Base-by-base conservation (phyloP, 192 early-diverging fungal genomes). In the Umbelopsis vinacea region DNA sequence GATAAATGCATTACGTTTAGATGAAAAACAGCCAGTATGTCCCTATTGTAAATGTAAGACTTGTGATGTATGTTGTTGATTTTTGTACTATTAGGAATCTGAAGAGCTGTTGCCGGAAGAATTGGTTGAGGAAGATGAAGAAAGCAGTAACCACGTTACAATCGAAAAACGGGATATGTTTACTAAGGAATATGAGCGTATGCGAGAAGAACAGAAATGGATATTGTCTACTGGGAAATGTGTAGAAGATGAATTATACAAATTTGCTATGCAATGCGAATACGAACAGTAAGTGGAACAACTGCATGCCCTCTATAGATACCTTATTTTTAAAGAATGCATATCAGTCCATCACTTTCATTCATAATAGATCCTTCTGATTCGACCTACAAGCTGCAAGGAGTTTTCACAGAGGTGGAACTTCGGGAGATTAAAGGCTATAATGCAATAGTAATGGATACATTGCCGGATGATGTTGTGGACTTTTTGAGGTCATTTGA, bases 211-310 rank as follows among this genome's bases (percentile, higher is more conserved):
- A 12, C 67, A 71, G 70, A 76, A 76, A 71, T 76, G 60, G 70
- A 47, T 23, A n/a, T 66, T 76, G 46, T 52, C 50, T 24, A 70
- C 75, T 48, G 63, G 66, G 15, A 76, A 76, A 45, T 55, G 46
- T 67, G 70, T 76, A 1, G 66, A 76, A 53, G 70, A 76, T 53
- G 75, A 71, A 24, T 71, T 76, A 52, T 71, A 76, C 24, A 71
- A 76, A 53, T 76, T 71, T 67, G 47, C 46, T 33, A 72, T 47
- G 52, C 71, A 66, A 71, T 71, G 70, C 46, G 45, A 6, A 67
- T 72, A 76, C 68, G 66, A 76, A 72, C 52, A 72, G 70, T 76
- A 69, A 71, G 63, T 71, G 38, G n/a, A n/a, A n/a, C n/a, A n/a
- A n/a, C n/a, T n/a, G n/a, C n/a, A n/a, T n/a, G n/a, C n/a, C n/a